A percentile compares a stretch with the other conserved stretches of the same genome.
Conservation (phyloP, 2,329 filamentous ascomycete species). For the Neoarthrinium moseri region DNA sequence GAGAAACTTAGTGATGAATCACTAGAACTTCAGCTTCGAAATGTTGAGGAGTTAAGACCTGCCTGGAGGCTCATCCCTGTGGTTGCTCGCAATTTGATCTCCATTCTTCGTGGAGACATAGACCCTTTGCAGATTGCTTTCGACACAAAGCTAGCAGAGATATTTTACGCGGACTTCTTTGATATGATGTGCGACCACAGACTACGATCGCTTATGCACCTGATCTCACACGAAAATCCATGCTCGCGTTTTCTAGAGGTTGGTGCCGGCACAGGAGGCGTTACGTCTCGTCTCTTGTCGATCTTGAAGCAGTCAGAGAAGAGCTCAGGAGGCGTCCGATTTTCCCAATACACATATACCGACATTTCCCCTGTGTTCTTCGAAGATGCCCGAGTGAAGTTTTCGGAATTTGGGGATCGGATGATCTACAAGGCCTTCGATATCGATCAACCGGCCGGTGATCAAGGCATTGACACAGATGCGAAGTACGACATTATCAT, state of each 20-base stretch:
- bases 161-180: slow-evolving; percentile 31
- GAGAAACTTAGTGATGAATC: too few relatives aligned
- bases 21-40: too few relatives aligned
- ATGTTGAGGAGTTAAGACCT: too few relatives aligned
- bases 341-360: not conserved
- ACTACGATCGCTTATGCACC: not conserved
- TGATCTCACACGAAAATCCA: slow-evolving; percentile 23
- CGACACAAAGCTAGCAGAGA: slow-evolving; percentile 29
- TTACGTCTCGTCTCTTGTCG: slow-evolving; percentile 18
- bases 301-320: not conserved
- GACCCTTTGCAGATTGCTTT: slow-evolving; percentile 37
- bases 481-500: slow-evolving; percentile 5
- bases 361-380: not conserved
- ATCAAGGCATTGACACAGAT: not conserved
- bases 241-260: slow-evolving; percentile 31
- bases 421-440: slow-evolving; percentile 18
- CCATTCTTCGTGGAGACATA: slow-evolving; percentile 23
- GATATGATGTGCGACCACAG: slow-evolving; percentile 11
- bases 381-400: not conserved
- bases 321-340: not conserved
- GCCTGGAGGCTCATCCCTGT: slow-evolving; percentile 9
- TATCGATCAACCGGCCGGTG: slow-evolving; percentile 13
- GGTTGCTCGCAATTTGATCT: not conserved
- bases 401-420: slow-evolving; percentile 12
- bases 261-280: slow-evolving; percentile 31